Evolutionary conservation across 805 yeast species (phyloP).

Genomic region (Suhomyces emberorum): DNA sequence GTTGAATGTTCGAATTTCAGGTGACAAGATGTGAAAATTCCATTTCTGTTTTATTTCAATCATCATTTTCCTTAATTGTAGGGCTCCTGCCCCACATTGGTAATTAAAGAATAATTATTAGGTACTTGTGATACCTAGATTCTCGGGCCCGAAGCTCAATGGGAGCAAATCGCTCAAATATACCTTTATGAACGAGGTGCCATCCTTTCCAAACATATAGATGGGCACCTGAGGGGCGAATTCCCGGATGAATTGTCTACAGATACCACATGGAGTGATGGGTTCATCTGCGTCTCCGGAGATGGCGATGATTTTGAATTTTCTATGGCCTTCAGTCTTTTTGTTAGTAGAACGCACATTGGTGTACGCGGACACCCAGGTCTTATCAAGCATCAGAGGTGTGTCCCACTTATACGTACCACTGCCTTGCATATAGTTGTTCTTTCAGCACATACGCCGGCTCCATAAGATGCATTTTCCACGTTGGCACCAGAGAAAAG

Average conservation of each 20-base stretch:
- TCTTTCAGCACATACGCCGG: conserved; percentile 42
- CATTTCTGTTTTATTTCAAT: no score
- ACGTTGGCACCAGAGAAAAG: conserved; percentile 76
- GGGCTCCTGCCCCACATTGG: no score
- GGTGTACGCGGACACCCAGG: no score
- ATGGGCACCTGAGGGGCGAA: conserved; percentile 61
- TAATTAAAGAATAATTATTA: no score
- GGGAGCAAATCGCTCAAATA: conserved; percentile 70
- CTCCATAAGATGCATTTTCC: conserved; percentile 88
- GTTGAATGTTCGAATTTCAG: no score
- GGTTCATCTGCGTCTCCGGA: conserved; percentile 56
- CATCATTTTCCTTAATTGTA: not conserved
- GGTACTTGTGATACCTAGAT: conserved; percentile 27
- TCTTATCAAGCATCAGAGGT: not conserved
- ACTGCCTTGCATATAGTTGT: conserved; percentile 33
- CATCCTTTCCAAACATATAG: conserved; percentile 63
- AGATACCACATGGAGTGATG: conserved; percentile 90
- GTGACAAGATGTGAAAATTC: no score
- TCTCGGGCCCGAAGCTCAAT: conserved; percentile 81
- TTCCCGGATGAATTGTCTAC: conserved; percentile 87
- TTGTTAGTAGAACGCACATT: no score
- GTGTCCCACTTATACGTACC: conserved; percentile 20
- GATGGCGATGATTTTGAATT: conserved; percentile 62
- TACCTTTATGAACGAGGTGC: conserved; percentile 39
- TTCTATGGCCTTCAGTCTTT: conserved; percentile 39